These are phyloP conservation scores for Benincasa hispida DNA, from an alignment of 306 rosid species.

Conservation along the genomic window DNA sequence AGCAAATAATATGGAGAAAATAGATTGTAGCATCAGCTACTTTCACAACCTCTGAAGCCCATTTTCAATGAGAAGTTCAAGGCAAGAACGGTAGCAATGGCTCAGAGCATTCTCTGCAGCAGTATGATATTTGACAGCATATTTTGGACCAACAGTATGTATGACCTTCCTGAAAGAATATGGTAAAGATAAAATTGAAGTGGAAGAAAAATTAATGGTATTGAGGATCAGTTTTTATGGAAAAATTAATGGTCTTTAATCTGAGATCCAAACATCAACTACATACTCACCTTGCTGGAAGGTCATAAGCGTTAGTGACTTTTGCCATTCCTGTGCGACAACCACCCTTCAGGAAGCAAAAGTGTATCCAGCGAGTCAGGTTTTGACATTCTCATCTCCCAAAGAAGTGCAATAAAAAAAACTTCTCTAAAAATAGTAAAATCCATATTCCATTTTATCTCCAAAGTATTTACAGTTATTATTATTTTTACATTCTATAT, in stretches of 20 bases:
- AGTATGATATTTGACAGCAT: conserved; percentile 92
- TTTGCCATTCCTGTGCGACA: conserved; percentile 99
- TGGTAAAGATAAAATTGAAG: not conserved
- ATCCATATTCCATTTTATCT: not conserved
- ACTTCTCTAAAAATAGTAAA: not conserved
- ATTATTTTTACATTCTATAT: not conserved
- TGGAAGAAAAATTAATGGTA: not conserved
- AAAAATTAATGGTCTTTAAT: not conserved
- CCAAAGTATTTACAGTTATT: not conserved
- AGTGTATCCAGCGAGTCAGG: conserved; percentile 16
- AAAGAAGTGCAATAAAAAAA: not conserved
- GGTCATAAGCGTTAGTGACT: conserved; percentile 80
- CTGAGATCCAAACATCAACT: not conserved
- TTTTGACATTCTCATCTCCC: not conserved
- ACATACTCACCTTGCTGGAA: conserved; percentile 81
- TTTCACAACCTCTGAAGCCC: conserved; percentile 63
- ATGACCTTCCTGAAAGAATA: conserved; percentile 62
- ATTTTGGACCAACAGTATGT: conserved; percentile 97
- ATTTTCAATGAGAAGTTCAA: conserved; percentile 81
- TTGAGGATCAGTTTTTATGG: not conserved
- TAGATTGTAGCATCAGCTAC: conserved; percentile 13
- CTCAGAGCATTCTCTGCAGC: conserved; percentile 98
- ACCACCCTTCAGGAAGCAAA: conserved; percentile 63
- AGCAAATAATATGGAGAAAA: conserved; percentile 6
- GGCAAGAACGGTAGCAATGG: conserved; percentile 97